Evolutionary conservation across 495 filamentous ascomycete genomes (phyloP), one percentile per base, ranked within the genome.

Genomic region (Lasiosphaeria miniovina): DNA sequence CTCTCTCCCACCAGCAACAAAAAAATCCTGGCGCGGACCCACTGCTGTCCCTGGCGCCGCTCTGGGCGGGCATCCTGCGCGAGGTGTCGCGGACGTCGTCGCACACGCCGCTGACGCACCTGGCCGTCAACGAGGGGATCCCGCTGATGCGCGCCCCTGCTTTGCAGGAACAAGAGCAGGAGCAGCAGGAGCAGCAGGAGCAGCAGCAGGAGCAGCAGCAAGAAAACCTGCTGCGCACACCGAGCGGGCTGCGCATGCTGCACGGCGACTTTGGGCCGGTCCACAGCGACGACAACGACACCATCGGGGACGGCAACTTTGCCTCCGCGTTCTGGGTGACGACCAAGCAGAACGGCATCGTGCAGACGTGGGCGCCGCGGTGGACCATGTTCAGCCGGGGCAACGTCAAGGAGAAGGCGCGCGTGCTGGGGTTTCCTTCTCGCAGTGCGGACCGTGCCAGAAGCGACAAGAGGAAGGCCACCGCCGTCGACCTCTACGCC

Each of bases 321-420:
- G 59, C 73, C 11, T 48, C 65, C 12, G 87, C 90, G 0, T 86
- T 95, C 63, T 97, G 91, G 90, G 85, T 84, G 4, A 82, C 82
- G 0, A 81, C 85, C 6, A 82, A 76, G 32, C 93, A 96, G 68
- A 89, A 93, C 67, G 86, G 86, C 8, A 88, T 97, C 53, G 67
- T 72, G n/a, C 93, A 97, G 72, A 86, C 79, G 35, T 97, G 92
- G 92, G 86, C 91, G 4, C 93, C 93, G 12, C 72, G 84, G 0
- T 89, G 90, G 74, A 96, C 90, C 12, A 96, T 97, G 93, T 97
- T 97, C 69, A 88, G 84, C 6, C 80, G 90, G 2, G 93, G 93
- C 8, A 96, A 96, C 66, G 74, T 96, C 51, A 86, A 81, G n/a
- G 93, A 97, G 72, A 97, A 97, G 65, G 84, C 88, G 0, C 77